Conservation (phyloP, 768 basidiomycete species). For the Lyophyllum shimeji region DNA sequence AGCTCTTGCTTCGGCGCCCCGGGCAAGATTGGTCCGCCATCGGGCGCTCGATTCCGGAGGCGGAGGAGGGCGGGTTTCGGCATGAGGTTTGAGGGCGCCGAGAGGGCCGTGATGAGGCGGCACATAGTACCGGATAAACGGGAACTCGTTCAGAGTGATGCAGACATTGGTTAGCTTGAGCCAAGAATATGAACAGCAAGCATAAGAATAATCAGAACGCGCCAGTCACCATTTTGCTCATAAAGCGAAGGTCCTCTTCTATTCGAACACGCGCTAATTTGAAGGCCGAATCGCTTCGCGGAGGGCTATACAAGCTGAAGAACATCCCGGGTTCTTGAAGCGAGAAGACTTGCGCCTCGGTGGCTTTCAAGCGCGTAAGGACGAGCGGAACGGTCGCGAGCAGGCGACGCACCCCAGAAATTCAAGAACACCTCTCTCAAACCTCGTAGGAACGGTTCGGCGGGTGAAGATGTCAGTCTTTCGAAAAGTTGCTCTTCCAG, state of each 20-base stretch:
- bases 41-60: constrained; percentile 62
- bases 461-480: constrained; percentile 70
- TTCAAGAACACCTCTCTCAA: constrained; percentile 90
- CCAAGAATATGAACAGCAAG: constrained; percentile 2
- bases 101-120: constrained; percentile 82
- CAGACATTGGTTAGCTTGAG: constrained; percentile 83
- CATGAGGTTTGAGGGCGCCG: constrained; percentile 74
- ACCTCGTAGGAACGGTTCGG: constrained; percentile 72
- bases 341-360: constrained; percentile 86
- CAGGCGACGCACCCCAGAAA: constrained; percentile 73
- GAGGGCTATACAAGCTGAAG: constrained; percentile 88
- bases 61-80: constrained; percentile 62
- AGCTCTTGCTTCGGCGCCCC: constrained; percentile 67
- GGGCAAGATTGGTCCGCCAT: constrained; percentile 82
- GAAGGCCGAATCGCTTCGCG: constrained; percentile 66
- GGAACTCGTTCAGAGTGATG: constrained; percentile 88
- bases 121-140: constrained; percentile 90
- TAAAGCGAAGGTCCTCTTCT: constrained; percentile 83
- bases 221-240: constrained; percentile 61
- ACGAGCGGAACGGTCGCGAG: neutral
- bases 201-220: neutral
- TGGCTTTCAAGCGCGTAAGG: constrained; percentile 45
- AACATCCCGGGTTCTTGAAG: constrained; percentile 76
- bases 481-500: constrained; percentile 78
- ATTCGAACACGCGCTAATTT: constrained; percentile 70